A percentile compares a stretch with the other conserved stretches of the same genome.
These are phyloP conservation scores for Sugiyamaella novakii DNA, from an alignment of 1,139 yeast genomes.

Conservation along the genomic window DNA sequence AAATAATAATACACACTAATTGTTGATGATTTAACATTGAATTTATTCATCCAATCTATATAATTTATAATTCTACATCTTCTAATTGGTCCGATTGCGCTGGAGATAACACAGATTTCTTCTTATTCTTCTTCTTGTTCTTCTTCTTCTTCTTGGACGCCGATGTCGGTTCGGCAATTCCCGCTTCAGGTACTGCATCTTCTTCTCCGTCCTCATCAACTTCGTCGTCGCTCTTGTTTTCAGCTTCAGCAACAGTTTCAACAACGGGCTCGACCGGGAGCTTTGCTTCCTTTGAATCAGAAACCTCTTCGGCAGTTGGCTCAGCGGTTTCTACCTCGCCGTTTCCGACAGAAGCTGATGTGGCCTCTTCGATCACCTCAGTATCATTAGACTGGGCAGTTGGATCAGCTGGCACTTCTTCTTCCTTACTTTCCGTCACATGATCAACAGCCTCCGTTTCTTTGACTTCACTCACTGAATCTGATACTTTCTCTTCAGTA, in stretches of 20 bases:
- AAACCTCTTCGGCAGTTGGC: too few species aligned
- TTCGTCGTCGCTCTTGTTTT: conserved; percentile 11
- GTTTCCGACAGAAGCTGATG: background rate
- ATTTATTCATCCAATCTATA: background rate
- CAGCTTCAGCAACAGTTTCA: background rate
- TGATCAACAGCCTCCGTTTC: conserved; percentile 33
- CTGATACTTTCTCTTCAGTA: conserved; percentile 13
- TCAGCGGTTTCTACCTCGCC: background rate
- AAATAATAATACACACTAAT: background rate
- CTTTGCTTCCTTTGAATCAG: too few species aligned
- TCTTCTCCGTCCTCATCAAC: conserved; percentile 11
- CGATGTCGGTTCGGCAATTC: conserved; percentile 17
- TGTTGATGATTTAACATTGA: too few species aligned
- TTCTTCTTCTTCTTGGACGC: conserved; percentile 24
- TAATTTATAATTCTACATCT: conserved; percentile 25
- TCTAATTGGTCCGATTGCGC: conserved; percentile 21
- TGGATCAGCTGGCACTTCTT: background rate
- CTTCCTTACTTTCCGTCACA: conserved; percentile 34
- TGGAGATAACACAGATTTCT: conserved; percentile 10
- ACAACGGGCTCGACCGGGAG: background rate
- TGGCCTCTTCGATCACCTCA: too few species aligned
- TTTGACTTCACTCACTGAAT: conserved; percentile 28
- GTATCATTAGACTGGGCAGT: background rate
- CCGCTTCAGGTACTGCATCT: conserved; percentile 11
- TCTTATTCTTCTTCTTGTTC: conserved; percentile 18